Evolutionary conservation across 2,329 filamentous ascomycete genomes (phyloP).

Genomic region (Verticillium dahliae): DNA sequence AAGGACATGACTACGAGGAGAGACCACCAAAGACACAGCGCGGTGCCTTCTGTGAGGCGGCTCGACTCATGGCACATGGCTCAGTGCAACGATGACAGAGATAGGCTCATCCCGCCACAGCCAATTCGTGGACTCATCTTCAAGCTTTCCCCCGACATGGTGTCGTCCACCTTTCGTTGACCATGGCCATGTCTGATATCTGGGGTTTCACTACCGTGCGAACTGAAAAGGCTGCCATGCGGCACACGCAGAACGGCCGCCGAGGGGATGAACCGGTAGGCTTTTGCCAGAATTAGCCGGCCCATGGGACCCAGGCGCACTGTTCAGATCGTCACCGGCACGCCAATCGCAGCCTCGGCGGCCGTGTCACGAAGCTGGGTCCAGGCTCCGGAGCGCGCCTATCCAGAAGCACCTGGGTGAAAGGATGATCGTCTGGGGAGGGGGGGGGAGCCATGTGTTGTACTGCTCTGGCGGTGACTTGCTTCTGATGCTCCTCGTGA

Average conservation of each 20-base stretch:
- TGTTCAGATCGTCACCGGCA: background rate
- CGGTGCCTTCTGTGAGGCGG: no score
- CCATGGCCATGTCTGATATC: background rate
- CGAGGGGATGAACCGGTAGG: background rate
- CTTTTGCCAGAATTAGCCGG: background rate
- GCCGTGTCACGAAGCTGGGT: background rate
- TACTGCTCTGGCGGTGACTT: background rate
- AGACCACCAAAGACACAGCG: no score
- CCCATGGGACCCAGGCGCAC: background rate
- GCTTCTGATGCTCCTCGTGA: background rate
- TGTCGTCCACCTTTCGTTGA: background rate
- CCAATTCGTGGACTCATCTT: background rate
- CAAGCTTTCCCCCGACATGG: background rate
- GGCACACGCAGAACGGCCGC: background rate
- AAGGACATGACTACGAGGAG: no score
- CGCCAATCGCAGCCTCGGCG: background rate
- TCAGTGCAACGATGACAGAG: no score
- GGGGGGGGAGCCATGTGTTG: background rate
- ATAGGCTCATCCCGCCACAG: background rate
- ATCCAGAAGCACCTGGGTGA: background rate
- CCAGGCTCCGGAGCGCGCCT: background rate
- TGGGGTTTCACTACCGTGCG: background rate
- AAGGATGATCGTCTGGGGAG: background rate
- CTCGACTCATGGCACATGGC: no score
- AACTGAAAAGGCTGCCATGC: background rate